Evolutionary conservation across 1,284 basidiomycete genomes (phyloP), one percentile per base, ranked within the genome.

Genomic region (Cutaneotrichosporon spelunceum): DNA sequence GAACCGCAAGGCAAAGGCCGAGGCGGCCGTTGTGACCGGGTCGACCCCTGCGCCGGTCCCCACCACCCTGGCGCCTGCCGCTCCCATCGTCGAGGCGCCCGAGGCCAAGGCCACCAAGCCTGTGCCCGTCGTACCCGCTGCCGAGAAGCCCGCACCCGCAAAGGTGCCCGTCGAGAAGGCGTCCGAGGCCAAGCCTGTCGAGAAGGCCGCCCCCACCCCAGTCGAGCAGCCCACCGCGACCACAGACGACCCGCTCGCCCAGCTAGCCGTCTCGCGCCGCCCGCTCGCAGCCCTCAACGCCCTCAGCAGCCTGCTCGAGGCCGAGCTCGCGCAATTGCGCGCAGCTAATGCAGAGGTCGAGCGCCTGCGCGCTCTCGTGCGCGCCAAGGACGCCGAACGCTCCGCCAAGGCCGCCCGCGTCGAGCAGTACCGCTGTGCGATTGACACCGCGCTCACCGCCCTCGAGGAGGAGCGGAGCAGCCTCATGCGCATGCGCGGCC

Each of bases 401-500:
- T 50, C 44, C 39, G 44, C 16, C 26, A 52, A 59, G 50, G 39
- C 42, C 29, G 29, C 29, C 29, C 39, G 39, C 27, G 44, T 59
- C n/a, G 27, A 29, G 29, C 26, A 24, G 19, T 53, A 59, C 57
- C 50, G 44, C 39, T 11, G 29, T 2, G 49, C 52, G 11, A 44
- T 59, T n/a, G 57, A 59, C 52, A 26, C 26, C 26, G 52, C 52
- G 29, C 57, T 59, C 30, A 21, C 44, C 30, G 39, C 57, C 3
- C 39, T 59, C 42, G 27, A 59, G 42, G 57, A 59, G 42, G 57
- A 59, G 52, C 42, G 52, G n/a, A 45, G 7, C 34, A 21, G 39
- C n/a, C 57, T 59, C 26, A 36, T 59, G 39, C 50, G 50, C 23
- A 59, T 59, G 57, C 57, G 57, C 42, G 57, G 42, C 29, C 29